Percentiles rank a stretch among this genome's conserved stretches.
phyloP scores from a whole-genome alignment of 345 rosid species.

The Pelargonium nanum region DNA sequence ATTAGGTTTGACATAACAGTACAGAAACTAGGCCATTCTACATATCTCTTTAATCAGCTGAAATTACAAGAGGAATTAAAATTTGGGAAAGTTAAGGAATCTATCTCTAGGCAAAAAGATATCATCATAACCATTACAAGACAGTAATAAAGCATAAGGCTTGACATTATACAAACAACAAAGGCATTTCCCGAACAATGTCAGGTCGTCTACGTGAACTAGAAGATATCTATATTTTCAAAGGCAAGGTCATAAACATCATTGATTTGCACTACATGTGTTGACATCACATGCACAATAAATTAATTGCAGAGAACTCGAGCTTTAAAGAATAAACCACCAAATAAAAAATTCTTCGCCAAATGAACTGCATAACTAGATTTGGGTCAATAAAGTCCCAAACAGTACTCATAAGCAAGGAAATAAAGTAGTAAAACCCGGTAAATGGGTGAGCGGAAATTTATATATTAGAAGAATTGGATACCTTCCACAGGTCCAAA shows the following conservation, averaged over 20 bases:
- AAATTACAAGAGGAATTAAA: no score
- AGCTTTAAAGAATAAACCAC: background rate
- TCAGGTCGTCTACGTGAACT: background rate
- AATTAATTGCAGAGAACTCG: background rate
- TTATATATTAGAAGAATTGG: background rate
- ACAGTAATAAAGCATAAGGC: no score
- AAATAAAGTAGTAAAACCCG: background rate
- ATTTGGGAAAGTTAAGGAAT: no score
- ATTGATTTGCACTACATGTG: background rate
- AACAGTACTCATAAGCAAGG: background rate
- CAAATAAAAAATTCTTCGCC: background rate
- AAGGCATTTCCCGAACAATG: no score
- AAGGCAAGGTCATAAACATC: background rate
- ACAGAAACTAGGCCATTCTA: background rate
- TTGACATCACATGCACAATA: background rate
- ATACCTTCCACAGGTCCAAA: constrained; percentile 90
- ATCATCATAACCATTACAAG: no score
- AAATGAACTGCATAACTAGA: background rate
- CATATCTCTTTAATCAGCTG: no score
- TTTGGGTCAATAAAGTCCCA: background rate
- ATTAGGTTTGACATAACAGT: background rate
- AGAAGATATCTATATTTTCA: background rate
- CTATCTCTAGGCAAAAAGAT: no score
- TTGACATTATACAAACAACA: no score
- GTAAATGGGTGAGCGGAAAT: background rate